A percentile compares a stretch with the other conserved stretches of the same genome.
phyloP scores from a whole-genome alignment of 352 stramenopile species.

The Phytophthora multivora region DNA sequence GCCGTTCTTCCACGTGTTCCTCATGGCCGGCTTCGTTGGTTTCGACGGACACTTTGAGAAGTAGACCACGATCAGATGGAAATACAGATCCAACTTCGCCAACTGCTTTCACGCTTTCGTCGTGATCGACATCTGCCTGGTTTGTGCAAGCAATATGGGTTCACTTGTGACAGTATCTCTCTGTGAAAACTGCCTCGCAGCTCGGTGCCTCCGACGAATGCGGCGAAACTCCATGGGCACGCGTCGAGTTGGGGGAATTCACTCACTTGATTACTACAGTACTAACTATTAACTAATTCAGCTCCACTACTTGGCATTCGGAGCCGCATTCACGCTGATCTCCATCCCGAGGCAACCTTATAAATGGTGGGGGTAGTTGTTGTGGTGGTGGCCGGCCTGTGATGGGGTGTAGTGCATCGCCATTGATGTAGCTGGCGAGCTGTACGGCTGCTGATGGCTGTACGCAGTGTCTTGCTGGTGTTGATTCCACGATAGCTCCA shows the following conservation, averaged over 20 bases:
- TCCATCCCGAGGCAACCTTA: conserved; percentile 21
- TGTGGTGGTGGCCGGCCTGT: conserved; percentile 15
- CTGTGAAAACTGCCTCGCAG: not conserved
- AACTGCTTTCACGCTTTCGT: conserved; percentile 13
- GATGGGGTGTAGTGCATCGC: conserved; percentile 18
- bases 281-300: conserved; percentile 36
- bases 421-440: conserved; percentile 6
- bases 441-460: conserved; percentile 23
- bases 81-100: conserved; percentile 27
- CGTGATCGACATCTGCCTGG: conserved; percentile 14
- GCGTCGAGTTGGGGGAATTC: not conserved
- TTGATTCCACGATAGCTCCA: conserved; percentile 37
- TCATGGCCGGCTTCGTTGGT: conserved; percentile 91
- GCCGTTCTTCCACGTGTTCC: conserved; percentile 90
- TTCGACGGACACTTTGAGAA: conserved; percentile 94
- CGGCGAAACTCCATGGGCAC: no score
- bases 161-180: conserved; percentile 16
- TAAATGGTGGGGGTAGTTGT: conserved; percentile 26
- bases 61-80: conserved; percentile 38
- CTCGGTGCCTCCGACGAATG: not conserved
- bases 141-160: conserved; percentile 16
- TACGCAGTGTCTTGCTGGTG: conserved; percentile 13
- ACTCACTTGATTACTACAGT: conserved; percentile 34
- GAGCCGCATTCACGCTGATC: conserved; percentile 5
- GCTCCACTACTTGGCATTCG: conserved; percentile 18